Evolutionary conservation across 2,329 filamentous ascomycete genomes (phyloP).

Genomic region (Phaeosphaeriaceae sp.): DNA sequence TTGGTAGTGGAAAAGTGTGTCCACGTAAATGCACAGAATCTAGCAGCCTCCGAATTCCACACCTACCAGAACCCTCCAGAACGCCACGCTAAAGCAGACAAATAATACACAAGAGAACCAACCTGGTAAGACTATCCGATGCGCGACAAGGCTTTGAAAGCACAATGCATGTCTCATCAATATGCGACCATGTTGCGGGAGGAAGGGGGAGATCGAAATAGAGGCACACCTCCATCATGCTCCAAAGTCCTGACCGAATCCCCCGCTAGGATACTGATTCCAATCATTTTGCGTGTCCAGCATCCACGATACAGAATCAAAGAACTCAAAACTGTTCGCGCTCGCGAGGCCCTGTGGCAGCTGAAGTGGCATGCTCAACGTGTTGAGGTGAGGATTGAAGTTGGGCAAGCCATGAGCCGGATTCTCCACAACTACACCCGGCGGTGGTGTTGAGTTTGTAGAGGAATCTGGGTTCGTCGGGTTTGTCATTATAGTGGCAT

Average conservation of each 20-base stretch:
- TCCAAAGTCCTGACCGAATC: conserved; percentile 41
- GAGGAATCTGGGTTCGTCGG: conserved; percentile 82
- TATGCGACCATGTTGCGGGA: too few species aligned
- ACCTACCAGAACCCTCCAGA: background rate
- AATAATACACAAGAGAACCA: background rate
- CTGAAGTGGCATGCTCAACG: conserved; percentile 60
- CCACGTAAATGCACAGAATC: background rate
- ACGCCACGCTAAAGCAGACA: background rate
- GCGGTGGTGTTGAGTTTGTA: conserved; percentile 66
- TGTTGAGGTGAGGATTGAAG: conserved; percentile 47
- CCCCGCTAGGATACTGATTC: conserved; percentile 36
- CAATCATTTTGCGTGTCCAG: conserved; percentile 70
- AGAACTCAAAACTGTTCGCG: conserved; percentile 67
- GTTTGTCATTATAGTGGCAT: conserved; percentile 78
- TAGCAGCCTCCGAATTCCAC: background rate
- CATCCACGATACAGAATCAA: conserved; percentile 93
- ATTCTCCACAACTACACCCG: conserved; percentile 46
- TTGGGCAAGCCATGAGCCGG: conserved; percentile 42
- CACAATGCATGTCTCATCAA: too few species aligned
- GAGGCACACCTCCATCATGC: too few species aligned
- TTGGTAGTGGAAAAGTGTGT: too few species aligned
- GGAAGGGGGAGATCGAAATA: too few species aligned
- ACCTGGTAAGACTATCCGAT: background rate
- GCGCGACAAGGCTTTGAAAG: too few species aligned
- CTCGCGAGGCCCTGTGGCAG: conserved; percentile 61